These are phyloP conservation scores for Mucor piriformis DNA, from an alignment of 371 early-diverging fungal species.

Conservation along the genomic window DNA sequence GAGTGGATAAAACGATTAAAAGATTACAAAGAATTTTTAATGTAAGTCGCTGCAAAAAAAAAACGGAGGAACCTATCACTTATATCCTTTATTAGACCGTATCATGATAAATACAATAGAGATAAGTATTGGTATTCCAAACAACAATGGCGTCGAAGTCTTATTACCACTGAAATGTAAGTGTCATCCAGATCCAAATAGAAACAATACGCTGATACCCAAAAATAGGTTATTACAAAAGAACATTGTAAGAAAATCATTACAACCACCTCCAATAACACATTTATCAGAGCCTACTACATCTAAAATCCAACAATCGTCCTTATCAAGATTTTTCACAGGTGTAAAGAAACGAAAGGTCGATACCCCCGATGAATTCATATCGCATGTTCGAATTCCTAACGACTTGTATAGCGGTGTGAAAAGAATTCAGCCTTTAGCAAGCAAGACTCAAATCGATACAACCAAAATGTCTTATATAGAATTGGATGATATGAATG, in stretches of 20 bases:
- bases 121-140: conserved; percentile 36
- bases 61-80: background rate
- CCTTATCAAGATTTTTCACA: conserved; percentile 43
- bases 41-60: conserved; percentile 14
- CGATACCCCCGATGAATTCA: conserved; percentile 52
- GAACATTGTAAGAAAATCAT: background rate
- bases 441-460: background rate
- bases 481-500: conserved; percentile 33
- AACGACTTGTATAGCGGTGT: conserved; percentile 49
- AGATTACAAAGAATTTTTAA: conserved; percentile 32
- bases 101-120: conserved; percentile 26
- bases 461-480: conserved; percentile 6
- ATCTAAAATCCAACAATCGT: conserved; percentile 30
- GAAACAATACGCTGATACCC: too few species aligned
- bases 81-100: conserved; percentile 22
- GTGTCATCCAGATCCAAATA: too few species aligned
- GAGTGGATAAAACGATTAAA: conserved; percentile 38
- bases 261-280: background rate
- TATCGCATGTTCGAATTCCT: conserved; percentile 42
- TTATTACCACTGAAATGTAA: conserved; percentile 49
- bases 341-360: conserved; percentile 44
- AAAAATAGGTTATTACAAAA: conserved; percentile 13
- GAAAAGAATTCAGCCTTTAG: conserved; percentile 33
- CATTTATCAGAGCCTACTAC: background rate
- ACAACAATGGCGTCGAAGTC: conserved; percentile 46